Conservation (phyloP, 2,329 filamentous ascomycete species). For the Pseudogymnoascus sp. region DNA sequence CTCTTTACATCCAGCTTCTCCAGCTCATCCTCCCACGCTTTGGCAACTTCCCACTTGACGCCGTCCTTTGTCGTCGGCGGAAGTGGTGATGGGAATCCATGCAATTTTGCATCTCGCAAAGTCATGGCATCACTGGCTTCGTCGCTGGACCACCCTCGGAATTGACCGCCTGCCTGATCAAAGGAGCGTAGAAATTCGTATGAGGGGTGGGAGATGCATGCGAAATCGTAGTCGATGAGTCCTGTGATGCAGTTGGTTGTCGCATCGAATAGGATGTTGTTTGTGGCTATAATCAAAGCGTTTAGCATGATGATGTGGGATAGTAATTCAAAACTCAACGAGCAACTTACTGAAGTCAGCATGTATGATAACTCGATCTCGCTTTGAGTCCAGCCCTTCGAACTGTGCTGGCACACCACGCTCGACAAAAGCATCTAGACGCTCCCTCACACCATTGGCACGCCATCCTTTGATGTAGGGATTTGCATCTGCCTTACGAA, state of each 20-base stretch:
- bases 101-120: conserved; percentile 22
- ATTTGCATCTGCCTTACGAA: conserved; percentile 21
- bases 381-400: conserved; percentile 13
- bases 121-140: conserved; percentile 16
- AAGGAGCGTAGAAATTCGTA: conserved; percentile 24
- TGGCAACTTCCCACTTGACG: background rate
- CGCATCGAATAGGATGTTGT: conserved; percentile 26
- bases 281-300: conserved; percentile 13
- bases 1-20: background rate
- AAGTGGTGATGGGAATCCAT: conserved; percentile 19
- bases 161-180: conserved; percentile 19
- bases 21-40: background rate
- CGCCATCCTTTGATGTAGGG: conserved; percentile 27
- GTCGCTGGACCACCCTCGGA: conserved; percentile 20
- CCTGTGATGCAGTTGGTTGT: conserved; percentile 23
- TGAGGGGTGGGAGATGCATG: conserved; percentile 20
- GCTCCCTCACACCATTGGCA: conserved; percentile 24
- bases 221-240: conserved; percentile 25
- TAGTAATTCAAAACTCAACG: background rate
- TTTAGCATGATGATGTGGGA: background rate
- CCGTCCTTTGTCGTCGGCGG: background rate
- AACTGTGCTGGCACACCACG: conserved; percentile 22
- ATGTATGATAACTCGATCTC: conserved; percentile 22
- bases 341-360: conserved; percentile 25
- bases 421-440: conserved; percentile 24